Conservation (phyloP, 441 rosid genomes). For the Syzygium malaccense region DNA sequence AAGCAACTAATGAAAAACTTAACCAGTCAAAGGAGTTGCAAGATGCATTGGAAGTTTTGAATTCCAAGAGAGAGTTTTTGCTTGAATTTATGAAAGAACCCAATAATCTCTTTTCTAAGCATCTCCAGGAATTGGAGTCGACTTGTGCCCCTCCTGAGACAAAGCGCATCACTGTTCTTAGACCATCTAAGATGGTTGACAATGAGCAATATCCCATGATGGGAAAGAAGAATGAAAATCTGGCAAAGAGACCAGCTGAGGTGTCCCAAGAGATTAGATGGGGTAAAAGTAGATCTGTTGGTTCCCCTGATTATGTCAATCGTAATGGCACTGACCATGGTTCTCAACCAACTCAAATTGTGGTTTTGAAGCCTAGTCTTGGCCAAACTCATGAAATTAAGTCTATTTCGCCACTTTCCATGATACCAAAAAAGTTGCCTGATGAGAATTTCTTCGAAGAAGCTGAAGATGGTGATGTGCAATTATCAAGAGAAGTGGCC, state of each 20-base stretch:
- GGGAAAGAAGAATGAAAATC: constrained; percentile 40
- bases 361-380: constrained; percentile 82
- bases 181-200: constrained; percentile 67
- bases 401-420: constrained; percentile 37
- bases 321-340: constrained; percentile 38
- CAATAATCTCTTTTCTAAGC: constrained; percentile 57
- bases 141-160: constrained; percentile 58
- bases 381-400: constrained; percentile 46
- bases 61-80: constrained; percentile 69
- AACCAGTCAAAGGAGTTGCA: constrained; percentile 76
- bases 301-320: constrained; percentile 28
- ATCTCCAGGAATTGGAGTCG: constrained; percentile 37
- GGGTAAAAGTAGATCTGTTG: constrained; percentile 30
- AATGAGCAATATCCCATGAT: constrained; percentile 34
- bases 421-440: constrained; percentile 32
- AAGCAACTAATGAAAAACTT: constrained; percentile 68
- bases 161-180: constrained; percentile 83
- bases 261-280: constrained; percentile 34
- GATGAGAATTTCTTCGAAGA: constrained; percentile 33
- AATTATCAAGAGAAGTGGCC: constrained; percentile 57
- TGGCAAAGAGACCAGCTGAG: constrained; percentile 30
- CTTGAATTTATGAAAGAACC: constrained; percentile 77
- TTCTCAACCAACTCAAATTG: constrained; percentile 72
- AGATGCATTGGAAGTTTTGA: constrained; percentile 81
- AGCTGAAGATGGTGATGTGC: constrained; percentile 38